These are phyloP conservation scores for Phascolomyces articulosus DNA, from an alignment of 371 early-diverging fungal genomes.

Conservation along the genomic window DNA sequence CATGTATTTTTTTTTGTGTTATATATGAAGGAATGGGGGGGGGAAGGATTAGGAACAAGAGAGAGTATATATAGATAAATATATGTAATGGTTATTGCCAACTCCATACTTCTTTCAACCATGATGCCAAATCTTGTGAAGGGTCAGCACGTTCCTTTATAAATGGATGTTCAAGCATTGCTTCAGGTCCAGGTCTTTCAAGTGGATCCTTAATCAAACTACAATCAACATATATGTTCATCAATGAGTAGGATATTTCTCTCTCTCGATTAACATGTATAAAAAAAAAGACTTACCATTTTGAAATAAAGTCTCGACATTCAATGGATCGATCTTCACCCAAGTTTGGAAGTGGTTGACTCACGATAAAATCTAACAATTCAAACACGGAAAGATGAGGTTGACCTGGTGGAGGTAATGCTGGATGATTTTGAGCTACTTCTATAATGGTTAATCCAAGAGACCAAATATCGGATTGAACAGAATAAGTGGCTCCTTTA, in stretches of 20 bases:
- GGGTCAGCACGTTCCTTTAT: constrained; percentile 48
- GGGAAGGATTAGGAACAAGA: too few species aligned
- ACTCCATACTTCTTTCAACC: constrained; percentile 60
- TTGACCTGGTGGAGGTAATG: constrained; percentile 75
- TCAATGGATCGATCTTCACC: constrained; percentile 66
- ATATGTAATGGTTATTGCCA: constrained; percentile 26
- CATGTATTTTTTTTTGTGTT: too few species aligned
- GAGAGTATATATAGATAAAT: background rate
- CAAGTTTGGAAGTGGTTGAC: constrained; percentile 84
- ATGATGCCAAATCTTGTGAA: constrained; percentile 38
- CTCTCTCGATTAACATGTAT: background rate
- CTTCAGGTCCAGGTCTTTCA: constrained; percentile 75
- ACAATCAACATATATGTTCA: background rate
- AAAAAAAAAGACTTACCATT: constrained; percentile 64
- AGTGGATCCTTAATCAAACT: constrained; percentile 75
- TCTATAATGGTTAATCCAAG: constrained; percentile 93
- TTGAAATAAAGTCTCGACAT: constrained; percentile 78
- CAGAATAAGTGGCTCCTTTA: constrained; percentile 87
- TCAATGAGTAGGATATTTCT: background rate
- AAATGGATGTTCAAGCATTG: constrained; percentile 68
- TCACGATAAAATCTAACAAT: constrained; percentile 88
- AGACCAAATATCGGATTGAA: constrained; percentile 95
- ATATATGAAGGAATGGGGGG: too few species aligned
- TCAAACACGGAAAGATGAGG: constrained; percentile 84
- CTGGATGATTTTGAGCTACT: constrained; percentile 88